These are phyloP conservation scores for Dianthus caryophyllus DNA, from an alignment of 148 eudicot species.

Conservation along the genomic window DNA sequence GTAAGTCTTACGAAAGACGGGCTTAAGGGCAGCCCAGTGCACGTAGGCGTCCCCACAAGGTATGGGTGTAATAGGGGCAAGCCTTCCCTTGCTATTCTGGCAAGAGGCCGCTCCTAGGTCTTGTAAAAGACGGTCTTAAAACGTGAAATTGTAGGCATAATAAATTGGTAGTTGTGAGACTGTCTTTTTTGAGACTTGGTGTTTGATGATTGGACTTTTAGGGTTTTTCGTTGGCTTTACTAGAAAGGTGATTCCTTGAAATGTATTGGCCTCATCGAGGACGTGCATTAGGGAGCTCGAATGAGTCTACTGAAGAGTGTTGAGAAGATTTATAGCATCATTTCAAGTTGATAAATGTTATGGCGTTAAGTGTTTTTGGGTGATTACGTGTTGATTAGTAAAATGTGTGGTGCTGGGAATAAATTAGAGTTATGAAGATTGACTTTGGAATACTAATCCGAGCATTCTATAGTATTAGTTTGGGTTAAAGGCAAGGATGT, in stretches of 20 bases:
- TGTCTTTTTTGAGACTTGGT: too few relatives aligned
- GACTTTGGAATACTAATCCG: not conserved
- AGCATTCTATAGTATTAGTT: not conserved
- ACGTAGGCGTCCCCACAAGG: too few relatives aligned
- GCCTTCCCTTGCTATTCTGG: too few relatives aligned
- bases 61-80: too few relatives aligned
- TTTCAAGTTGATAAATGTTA: not conserved
- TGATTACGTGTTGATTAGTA: not conserved
- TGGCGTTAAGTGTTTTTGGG: not conserved
- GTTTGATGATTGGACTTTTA: not conserved
- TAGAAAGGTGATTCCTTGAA: not conserved
- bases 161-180: too few relatives aligned
- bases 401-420: not conserved
- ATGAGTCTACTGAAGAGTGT: not conserved
- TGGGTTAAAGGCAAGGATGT: not conserved
- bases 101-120: too few relatives aligned
- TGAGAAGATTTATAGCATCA: not conserved
- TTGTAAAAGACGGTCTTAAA: too few relatives aligned
- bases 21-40: too few relatives aligned
- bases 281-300: too few relatives aligned
- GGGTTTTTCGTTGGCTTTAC: not conserved
- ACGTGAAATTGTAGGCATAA: too few relatives aligned
- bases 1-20: too few relatives aligned
- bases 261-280: too few relatives aligned
- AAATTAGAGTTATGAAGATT: not conserved